Percentiles rank a stretch among this genome's conserved stretches.
phyloP scores from a whole-genome alignment of 441 rosid genomes.

The Erodium moschatum region DNA sequence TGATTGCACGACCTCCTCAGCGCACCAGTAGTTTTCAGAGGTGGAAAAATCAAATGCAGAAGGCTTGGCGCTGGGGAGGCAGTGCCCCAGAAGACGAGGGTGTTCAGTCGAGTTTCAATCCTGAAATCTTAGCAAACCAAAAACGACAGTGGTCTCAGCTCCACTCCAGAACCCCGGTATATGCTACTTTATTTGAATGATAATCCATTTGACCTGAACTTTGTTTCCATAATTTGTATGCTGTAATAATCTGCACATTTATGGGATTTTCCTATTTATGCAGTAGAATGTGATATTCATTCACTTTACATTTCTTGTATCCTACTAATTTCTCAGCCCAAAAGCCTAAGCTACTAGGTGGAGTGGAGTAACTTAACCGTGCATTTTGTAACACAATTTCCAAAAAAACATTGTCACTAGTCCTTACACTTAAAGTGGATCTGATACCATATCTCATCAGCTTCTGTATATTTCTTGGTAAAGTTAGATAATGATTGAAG shows the following conservation, averaged over 20 bases:
- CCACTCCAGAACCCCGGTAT: slow-evolving; percentile 71
- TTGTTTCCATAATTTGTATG: not conserved
- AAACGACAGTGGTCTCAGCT: slow-evolving; percentile 97
- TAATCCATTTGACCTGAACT: not conserved
- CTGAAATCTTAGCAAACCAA: slow-evolving; percentile 89
- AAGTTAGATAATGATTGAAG: too few relatives aligned
- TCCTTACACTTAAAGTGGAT: too few relatives aligned
- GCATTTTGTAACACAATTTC: too few relatives aligned
- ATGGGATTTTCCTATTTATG: too few relatives aligned
- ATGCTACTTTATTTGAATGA: not conserved
- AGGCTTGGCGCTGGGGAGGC: slow-evolving; percentile 78
- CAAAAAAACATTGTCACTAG: too few relatives aligned
- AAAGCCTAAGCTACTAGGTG: not conserved
- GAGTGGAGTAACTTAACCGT: too few relatives aligned
- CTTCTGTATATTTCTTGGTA: not conserved
- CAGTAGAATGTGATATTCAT: too few relatives aligned
- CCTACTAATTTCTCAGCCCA: not conserved
- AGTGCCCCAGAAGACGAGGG: slow-evolving; percentile 35
- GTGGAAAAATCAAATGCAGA: slow-evolving; percentile 63
- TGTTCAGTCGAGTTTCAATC: slow-evolving; percentile 54
- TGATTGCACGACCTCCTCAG: slow-evolving; percentile 27
- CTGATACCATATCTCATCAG: not conserved
- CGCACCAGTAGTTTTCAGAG: slow-evolving; percentile 53
- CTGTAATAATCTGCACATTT: not conserved
- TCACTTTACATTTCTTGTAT: too few relatives aligned